Percentiles rank a stretch among this genome's conserved stretches.
These are phyloP conservation scores for Tephrocybe sp. DNA, from an alignment of 768 basidiomycete genomes.

Conservation along the genomic window DNA sequence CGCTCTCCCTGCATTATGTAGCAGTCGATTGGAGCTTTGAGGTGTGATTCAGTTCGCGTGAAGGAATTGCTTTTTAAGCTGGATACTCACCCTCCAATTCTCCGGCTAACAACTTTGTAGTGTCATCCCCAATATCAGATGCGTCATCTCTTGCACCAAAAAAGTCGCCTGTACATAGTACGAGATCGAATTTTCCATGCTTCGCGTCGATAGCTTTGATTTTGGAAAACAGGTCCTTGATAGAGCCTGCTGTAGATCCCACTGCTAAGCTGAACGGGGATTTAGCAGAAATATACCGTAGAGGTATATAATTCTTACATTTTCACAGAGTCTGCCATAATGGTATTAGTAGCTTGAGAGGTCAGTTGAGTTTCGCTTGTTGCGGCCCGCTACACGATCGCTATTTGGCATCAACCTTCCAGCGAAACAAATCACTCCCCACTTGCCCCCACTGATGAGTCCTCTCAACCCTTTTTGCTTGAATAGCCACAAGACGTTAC, in stretches of 20 bases:
- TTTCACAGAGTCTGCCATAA: conserved; percentile 30
- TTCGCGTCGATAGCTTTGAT: conserved; percentile 83
- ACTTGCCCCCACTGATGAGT: background rate
- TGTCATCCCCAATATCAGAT: conserved; percentile 44
- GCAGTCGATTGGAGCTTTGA: conserved; percentile 78
- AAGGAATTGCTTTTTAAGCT: background rate
- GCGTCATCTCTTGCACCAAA: conserved; percentile 54
- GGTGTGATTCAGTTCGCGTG: conserved; percentile 10
- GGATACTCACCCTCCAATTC: conserved; percentile 54
- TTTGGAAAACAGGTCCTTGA: conserved; percentile 75
- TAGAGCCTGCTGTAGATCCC: conserved; percentile 74
- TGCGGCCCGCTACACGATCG: background rate
- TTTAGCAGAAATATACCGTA: conserved; percentile 1
- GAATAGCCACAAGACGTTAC: no score
- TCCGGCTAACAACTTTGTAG: conserved; percentile 62
- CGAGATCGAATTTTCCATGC: conserved; percentile 89
- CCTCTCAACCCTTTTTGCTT: background rate
- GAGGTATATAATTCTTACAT: conserved; percentile 23
- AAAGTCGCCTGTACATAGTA: conserved; percentile 83
- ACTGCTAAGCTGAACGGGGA: conserved; percentile 56
- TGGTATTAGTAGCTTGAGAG: background rate
- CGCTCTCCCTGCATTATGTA: conserved; percentile 90
- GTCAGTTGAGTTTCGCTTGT: background rate
- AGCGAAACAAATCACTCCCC: background rate
- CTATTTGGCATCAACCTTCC: conserved; percentile 11